A percentile compares a stretch with the other conserved stretches of the same genome.
phyloP scores from a whole-genome alignment of 2,329 filamentous ascomycete species.

The Zopfia rhizophila region DNA sequence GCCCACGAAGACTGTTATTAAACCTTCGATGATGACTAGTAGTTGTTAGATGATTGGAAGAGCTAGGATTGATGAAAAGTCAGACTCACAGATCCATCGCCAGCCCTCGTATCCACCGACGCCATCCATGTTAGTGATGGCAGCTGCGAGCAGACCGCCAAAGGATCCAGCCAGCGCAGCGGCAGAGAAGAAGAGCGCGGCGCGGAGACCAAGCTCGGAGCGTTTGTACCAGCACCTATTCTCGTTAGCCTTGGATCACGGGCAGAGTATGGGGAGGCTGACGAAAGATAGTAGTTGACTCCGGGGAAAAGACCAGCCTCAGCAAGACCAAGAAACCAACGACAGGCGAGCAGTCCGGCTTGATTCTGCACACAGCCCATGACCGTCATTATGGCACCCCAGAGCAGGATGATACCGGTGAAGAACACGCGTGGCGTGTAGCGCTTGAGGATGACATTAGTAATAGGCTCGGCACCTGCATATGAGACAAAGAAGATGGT shows the following conservation, averaged over 20 bases:
- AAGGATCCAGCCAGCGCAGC: slow-evolving; percentile 69
- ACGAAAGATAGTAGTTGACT: slow-evolving; percentile 67
- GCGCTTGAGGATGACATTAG: slow-evolving; percentile 70
- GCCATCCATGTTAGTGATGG: slow-evolving; percentile 70
- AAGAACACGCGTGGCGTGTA: slow-evolving; percentile 62
- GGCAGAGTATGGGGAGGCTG: too few relatives aligned
- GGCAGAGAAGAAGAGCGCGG: slow-evolving; percentile 69
- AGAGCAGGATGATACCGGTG: slow-evolving; percentile 59
- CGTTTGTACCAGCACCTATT: slow-evolving; percentile 64
- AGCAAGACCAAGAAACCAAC: slow-evolving; percentile 51
- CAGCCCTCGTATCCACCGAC: slow-evolving; percentile 57
- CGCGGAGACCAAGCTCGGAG: slow-evolving; percentile 63
- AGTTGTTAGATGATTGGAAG: slow-evolving; percentile 21
- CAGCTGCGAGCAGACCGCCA: slow-evolving; percentile 67
- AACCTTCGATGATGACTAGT: slow-evolving; percentile 48
- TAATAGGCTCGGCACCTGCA: slow-evolving; percentile 62
- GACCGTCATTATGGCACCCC: slow-evolving; percentile 62
- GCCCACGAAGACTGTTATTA: slow-evolving; percentile 50
- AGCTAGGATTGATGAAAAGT: background rate
- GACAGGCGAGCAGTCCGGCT: slow-evolving; percentile 46
- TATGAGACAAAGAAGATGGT: slow-evolving; percentile 72
- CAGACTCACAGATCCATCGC: slow-evolving; percentile 50
- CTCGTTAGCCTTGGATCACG: slow-evolving; percentile 24
- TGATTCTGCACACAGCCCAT: slow-evolving; percentile 59
- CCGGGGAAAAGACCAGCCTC: slow-evolving; percentile 52